Conservation (phyloP, 805 yeast genomes). For the Danielia reshetovae region DNA sequence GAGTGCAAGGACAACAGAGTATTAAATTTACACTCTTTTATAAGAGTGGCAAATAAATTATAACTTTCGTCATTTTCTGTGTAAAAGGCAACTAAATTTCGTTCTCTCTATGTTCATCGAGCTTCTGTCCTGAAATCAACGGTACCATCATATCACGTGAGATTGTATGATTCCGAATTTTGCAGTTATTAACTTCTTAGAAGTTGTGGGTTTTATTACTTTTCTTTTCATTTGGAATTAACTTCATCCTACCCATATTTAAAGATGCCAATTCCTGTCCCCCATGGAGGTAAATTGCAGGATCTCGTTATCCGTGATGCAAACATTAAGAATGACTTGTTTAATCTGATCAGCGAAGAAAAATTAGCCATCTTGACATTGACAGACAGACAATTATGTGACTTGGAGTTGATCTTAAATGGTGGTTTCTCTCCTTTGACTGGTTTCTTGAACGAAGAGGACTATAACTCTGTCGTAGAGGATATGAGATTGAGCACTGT, state of each 20-base stretch:
- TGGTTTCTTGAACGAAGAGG: conserved; percentile 64
- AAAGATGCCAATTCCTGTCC: conserved; percentile 57
- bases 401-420: conserved; percentile 81
- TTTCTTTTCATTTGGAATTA: background rate
- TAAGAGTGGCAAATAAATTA: no score
- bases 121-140: no score
- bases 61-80: no score
- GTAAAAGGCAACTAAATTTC: no score
- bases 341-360: conserved; percentile 50
- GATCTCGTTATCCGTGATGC: conserved; percentile 84
- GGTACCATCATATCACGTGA: conserved; percentile 15
- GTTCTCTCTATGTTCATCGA: no score
- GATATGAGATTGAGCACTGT: conserved; percentile 62
- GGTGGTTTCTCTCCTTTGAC: conserved; percentile 91
- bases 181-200: background rate
- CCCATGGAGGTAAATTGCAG: conserved; percentile 90
- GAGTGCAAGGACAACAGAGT: no score
- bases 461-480: conserved; percentile 64
- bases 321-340: conserved; percentile 49
- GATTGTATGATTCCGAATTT: conserved; percentile 15
- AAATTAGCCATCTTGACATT: conserved; percentile 46
- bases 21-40: no score
- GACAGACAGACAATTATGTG: conserved; percentile 89
- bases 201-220: background rate
- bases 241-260: background rate